A percentile compares a stretch with the other conserved stretches of the same genome.
phyloP scores from a whole-genome alignment of 2,329 filamentous ascomycete species.

The Colletotrichum phormii region DNA sequence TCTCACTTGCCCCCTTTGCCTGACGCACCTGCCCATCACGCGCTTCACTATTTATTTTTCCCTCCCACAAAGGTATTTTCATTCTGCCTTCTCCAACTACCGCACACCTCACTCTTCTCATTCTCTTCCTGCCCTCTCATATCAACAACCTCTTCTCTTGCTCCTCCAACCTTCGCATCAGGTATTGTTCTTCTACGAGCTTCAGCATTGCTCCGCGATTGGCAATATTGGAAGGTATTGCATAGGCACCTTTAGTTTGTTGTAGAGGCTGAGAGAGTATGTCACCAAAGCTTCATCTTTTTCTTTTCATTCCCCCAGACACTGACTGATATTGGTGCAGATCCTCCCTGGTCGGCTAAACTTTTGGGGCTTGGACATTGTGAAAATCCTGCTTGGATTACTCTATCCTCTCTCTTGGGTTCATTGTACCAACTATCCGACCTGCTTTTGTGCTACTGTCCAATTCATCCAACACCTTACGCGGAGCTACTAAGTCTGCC shows the following conservation, averaged over 20 bases:
- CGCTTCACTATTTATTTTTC: background rate
- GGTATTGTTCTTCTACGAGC: background rate
- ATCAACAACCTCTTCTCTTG: background rate
- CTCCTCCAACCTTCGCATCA: background rate
- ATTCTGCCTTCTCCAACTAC: background rate
- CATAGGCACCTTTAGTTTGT: background rate
- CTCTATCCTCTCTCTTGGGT: background rate
- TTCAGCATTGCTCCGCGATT: background rate
- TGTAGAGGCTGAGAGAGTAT: background rate
- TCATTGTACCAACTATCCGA: background rate
- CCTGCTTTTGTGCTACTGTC: background rate
- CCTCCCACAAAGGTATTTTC: no score
- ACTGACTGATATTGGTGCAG: background rate
- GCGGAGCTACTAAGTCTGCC: no score
- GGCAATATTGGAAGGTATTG: background rate
- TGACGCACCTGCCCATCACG: background rate
- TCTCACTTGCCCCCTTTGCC: background rate
- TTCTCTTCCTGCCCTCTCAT: no score
- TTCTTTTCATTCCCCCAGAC: background rate
- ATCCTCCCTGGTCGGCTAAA: background rate
- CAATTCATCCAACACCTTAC: background rate
- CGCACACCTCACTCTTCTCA: background rate
- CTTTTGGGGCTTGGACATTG: background rate
- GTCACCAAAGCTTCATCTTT: background rate
- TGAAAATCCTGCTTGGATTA: background rate